Evolutionary conservation across 495 filamentous ascomycete species (phyloP).

Genomic region (Neurospora sp.): DNA sequence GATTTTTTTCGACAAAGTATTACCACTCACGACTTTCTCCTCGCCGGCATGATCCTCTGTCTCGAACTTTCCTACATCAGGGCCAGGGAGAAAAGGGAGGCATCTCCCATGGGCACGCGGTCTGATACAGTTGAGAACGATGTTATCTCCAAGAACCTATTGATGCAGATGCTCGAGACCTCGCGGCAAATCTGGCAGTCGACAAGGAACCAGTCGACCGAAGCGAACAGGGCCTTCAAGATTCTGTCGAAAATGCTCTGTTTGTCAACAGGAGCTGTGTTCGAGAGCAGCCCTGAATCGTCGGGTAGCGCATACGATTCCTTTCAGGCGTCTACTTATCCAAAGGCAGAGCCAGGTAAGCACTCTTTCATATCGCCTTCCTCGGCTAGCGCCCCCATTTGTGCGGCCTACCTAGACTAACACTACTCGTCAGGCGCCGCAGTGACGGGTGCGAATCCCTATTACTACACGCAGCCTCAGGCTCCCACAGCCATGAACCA

Average conservation of each 20-base stretch:
- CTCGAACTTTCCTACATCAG: constrained; percentile 20
- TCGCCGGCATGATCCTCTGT: constrained; percentile 33
- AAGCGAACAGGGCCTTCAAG: constrained; percentile 19
- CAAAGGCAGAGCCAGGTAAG: not conserved
- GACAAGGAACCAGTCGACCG: constrained; percentile 6
- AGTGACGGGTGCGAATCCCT: not conserved
- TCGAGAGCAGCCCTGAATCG: constrained; percentile 13
- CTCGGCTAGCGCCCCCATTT: not conserved
- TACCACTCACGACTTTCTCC: constrained; percentile 25
- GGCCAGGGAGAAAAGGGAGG: constrained; percentile 7
- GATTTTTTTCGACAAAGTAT: constrained; percentile 24
- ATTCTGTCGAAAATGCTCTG: constrained; percentile 20
- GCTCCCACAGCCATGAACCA: not conserved
- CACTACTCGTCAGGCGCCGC: not conserved
- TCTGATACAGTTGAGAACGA: not conserved
- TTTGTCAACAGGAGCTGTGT: constrained; percentile 12
- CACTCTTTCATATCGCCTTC: not conserved
- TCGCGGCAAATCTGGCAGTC: constrained; percentile 19
- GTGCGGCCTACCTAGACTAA: not conserved
- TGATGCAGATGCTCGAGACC: constrained; percentile 15
- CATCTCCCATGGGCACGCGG: not conserved
- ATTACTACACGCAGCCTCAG: not conserved
- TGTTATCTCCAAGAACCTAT: constrained; percentile 12
- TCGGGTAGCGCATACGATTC: not conserved
- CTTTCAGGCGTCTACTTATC: not conserved